Base-by-base conservation (phyloP, 1,284 basidiomycete species). In the Ceraceosorus guamensis region DNA sequence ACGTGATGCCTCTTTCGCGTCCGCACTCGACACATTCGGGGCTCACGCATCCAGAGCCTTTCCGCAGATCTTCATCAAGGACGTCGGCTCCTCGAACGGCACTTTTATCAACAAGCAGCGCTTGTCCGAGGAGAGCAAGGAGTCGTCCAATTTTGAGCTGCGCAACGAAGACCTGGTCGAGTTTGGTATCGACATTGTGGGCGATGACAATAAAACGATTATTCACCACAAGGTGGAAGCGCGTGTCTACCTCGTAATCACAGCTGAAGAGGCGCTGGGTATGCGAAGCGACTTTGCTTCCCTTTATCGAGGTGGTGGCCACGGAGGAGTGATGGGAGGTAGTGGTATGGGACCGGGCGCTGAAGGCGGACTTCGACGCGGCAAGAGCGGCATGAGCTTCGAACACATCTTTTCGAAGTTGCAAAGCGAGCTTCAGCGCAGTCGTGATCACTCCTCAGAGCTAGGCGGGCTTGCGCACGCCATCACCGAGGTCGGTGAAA, bases 161-260 rank as follows among this genome's bases (percentile, higher is more conserved):
- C 92, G 95, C 80, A 87, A 84, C 48, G 92, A 95, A 70, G 92
- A 97, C 75, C 87, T 92, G 63, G 86, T 90, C 46, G 92, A 97
- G 84, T 96, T 96, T 75, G 92, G 93, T 60, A 98, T 98, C 76
- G 95, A 98, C 79, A 98, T 98, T 62, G 88, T 96, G 56, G 90
- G 90, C 60, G 93, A 99, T 74, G 95, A 98, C 80, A 96, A 95
- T 82, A 91, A 91, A 79, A 91, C 91, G 0, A 91, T 96, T 62
- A 87, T 98, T 49, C 93, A 98, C 78, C 92, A 97, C 80, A 97
- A 97, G 77, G 95, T 98, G 43, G 89, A 93, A 8, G 91, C 91
- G 11, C 88, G 89, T 46, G 90, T 91, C 35, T 84, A 91, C 59
- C 89, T 92, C 65, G 85, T 95, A 7, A 85, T 93, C 70, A 85